phyloP scores from a whole-genome alignment of 495 filamentous ascomycete species.

The Penicillium waksmanii region DNA sequence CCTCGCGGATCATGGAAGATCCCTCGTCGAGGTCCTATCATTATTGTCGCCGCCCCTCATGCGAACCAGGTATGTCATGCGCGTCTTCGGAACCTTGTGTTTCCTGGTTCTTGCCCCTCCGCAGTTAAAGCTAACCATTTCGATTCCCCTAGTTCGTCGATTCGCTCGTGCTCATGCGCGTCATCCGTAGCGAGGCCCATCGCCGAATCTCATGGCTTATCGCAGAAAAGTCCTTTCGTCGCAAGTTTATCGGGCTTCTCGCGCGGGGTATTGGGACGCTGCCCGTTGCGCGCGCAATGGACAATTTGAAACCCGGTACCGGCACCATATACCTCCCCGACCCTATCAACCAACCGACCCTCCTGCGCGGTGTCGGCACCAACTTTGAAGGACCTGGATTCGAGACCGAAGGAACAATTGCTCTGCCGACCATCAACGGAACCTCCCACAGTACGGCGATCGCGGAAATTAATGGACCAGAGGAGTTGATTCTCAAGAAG shows the following conservation, averaged over 20 bases:
- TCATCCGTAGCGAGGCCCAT: constrained; percentile 79
- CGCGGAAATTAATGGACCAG: constrained; percentile 73
- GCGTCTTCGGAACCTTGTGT: not conserved
- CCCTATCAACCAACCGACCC: constrained; percentile 78
- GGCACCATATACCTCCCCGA: constrained; percentile 93
- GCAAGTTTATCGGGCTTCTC: constrained; percentile 82
- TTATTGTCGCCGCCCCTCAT: constrained; percentile 98
- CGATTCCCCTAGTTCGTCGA: constrained; percentile 77
- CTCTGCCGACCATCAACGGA: constrained; percentile 82
- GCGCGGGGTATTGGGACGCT: constrained; percentile 82
- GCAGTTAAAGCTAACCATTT: constrained; percentile 8
- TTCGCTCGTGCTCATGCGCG: constrained; percentile 89
- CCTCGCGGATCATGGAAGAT: constrained; percentile 93
- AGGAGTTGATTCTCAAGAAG: constrained; percentile 86
- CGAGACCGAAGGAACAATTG: constrained; percentile 79
- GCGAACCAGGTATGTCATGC: constrained; percentile 80
- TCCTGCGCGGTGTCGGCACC: constrained; percentile 83
- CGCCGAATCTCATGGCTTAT: constrained; percentile 91
- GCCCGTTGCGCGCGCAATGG: constrained; percentile 86
- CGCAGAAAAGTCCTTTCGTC: constrained; percentile 88
- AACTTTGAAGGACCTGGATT: constrained; percentile 76
- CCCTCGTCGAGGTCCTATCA: constrained; percentile 81
- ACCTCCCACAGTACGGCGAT: constrained; percentile 79
- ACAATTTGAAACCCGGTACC: constrained; percentile 75
- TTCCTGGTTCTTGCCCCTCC: not conserved